These are phyloP conservation scores for Dianthus caryophyllus DNA, from an alignment of 148 eudicot species.

Conservation along the genomic window DNA sequence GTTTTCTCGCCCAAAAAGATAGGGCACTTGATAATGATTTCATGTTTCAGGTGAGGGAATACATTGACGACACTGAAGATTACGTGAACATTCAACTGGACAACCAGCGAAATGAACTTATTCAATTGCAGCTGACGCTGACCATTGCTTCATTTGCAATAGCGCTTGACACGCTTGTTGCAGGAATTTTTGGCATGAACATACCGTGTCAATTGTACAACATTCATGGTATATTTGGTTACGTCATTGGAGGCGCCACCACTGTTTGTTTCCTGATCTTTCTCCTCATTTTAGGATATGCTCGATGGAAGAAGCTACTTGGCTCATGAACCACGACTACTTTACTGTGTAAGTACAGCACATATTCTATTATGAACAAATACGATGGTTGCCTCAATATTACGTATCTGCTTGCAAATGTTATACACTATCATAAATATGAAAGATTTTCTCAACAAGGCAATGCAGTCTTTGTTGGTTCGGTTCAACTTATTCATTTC, in stretches of 20 bases:
- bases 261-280: constrained; percentile 48
- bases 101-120: constrained; percentile 91
- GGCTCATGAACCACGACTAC: constrained; percentile 42
- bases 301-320: constrained; percentile 88
- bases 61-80: constrained; percentile 96
- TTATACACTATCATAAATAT: background rate
- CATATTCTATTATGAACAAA: background rate
- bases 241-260: constrained; percentile 31
- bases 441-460: constrained; percentile 3
- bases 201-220: constrained; percentile 47
- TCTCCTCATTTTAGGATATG: constrained; percentile 73
- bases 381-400: background rate
- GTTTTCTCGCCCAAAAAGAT: background rate
- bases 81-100: constrained; percentile 94
- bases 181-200: constrained; percentile 83
- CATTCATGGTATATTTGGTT: constrained; percentile 34
- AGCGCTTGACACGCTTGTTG: constrained; percentile 52
- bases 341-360: background rate
- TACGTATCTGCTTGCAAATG: background rate
- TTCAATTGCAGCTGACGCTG: constrained; percentile 76
- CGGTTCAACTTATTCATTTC: background rate
- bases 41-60: constrained; percentile 72
- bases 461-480: background rate
- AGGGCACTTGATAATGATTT: background rate
- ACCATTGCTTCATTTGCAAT: constrained; percentile 78